phyloP scores from a whole-genome alignment of 2,329 filamentous ascomycete genomes.

The Fusarium anguioides region DNA sequence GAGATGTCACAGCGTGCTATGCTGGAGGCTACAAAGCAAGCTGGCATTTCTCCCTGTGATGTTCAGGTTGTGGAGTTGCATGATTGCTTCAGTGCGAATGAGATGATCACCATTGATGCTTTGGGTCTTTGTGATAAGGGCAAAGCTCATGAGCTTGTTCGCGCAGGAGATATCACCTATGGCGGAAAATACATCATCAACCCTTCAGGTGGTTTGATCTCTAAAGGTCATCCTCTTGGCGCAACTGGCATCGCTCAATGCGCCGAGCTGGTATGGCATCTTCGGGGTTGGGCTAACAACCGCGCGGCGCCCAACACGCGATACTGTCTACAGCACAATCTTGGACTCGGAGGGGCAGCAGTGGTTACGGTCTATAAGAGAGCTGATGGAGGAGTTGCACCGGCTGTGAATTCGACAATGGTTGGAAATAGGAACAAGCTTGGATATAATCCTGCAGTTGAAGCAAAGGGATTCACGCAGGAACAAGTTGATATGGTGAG shows the following conservation, averaged over 20 bases:
- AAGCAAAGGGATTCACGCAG: slow-evolving; percentile 87
- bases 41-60: slow-evolving; percentile 73
- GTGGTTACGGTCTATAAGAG: slow-evolving; percentile 91
- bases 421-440: slow-evolving; percentile 75
- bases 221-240: slow-evolving; percentile 93
- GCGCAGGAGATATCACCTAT: slow-evolving; percentile 89
- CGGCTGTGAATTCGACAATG: slow-evolving; percentile 68
- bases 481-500: slow-evolving; percentile 78
- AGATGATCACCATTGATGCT: slow-evolving; percentile 90
- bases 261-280: slow-evolving; percentile 93
- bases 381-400: slow-evolving; percentile 77
- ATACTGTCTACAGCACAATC: slow-evolving; percentile 88
- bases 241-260: slow-evolving; percentile 96
- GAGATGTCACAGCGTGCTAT: slow-evolving; percentile 83
- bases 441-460: slow-evolving; percentile 92
- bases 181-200: slow-evolving; percentile 87
- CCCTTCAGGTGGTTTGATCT: slow-evolving; percentile 93
- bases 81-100: slow-evolving; percentile 96
- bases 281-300: slow-evolving; percentile 97
- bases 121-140: slow-evolving; percentile 82
- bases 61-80: slow-evolving; percentile 91
- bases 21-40: slow-evolving; percentile 76
- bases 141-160: slow-evolving; percentile 92
- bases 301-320: slow-evolving; percentile 74
- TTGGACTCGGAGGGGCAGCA: slow-evolving; percentile 89